phyloP scores from a whole-genome alignment of 2,329 filamentous ascomycete genomes.

The Epichloe brachyelytri region DNA sequence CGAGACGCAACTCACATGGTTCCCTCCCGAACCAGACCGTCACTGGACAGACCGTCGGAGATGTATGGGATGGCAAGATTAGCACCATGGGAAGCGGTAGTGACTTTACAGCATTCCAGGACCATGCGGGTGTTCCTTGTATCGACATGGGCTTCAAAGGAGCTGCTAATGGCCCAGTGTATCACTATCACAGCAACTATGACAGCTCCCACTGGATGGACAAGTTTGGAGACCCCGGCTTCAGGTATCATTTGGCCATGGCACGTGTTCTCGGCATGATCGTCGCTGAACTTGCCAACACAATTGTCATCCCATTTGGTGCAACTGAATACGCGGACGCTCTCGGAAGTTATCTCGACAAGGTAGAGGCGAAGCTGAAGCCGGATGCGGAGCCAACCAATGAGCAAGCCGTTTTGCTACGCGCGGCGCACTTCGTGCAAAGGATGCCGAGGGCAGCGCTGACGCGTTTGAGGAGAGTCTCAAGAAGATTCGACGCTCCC shows the following conservation, averaged over 20 bases:
- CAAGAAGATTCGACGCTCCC: conserved; percentile 23
- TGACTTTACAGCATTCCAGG: conserved; percentile 64
- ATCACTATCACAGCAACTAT: conserved; percentile 86
- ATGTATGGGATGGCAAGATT: conserved; percentile 52
- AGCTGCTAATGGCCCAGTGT: conserved; percentile 38
- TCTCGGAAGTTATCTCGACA: conserved; percentile 37
- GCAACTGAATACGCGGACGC: conserved; percentile 51
- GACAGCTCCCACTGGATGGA: conserved; percentile 87
- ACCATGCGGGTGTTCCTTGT: conserved; percentile 54
- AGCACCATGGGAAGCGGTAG: conserved; percentile 58
- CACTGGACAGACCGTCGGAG: conserved; percentile 53
- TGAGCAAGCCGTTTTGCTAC: conserved; percentile 18
- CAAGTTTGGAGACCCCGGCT: conserved; percentile 58
- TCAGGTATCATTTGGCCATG: conserved; percentile 53
- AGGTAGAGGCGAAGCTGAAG: conserved; percentile 37
- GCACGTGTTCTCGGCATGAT: conserved; percentile 52
- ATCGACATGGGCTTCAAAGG: conserved; percentile 48
- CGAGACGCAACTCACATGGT: conserved; percentile 52
- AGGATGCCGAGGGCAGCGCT: conserved; percentile 21
- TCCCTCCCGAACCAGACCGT: conserved; percentile 68
- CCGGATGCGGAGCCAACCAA: conserved; percentile 11
- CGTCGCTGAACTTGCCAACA: conserved; percentile 47
- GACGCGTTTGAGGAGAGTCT: conserved; percentile 28
- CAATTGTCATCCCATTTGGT: conserved; percentile 48
- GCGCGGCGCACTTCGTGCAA: conserved; percentile 14